Base-by-base conservation (phyloP, 805 yeast genomes). In the Zygotorulaspora chibaensis region DNA sequence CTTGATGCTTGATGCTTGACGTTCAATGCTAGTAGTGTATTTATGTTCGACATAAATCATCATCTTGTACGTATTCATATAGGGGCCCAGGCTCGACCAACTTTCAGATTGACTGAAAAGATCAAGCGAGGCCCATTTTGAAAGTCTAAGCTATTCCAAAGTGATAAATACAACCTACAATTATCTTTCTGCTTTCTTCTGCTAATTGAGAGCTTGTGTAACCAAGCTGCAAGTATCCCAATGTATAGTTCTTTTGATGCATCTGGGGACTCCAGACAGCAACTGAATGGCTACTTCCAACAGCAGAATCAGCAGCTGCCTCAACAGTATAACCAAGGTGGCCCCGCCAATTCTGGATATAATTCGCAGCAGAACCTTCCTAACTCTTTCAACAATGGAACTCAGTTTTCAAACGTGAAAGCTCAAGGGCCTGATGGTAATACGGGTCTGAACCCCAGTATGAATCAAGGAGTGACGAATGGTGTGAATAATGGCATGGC, bases 341-440 rank as follows among this genome's bases (percentile, higher is more conserved):
- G 47, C 31, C 30, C 43, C 48, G 26, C 51, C 47, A 39, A 34
- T 18, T 31, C 52, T n/a, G 58, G 51, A 5, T 55, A 47, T 42
- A 45, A 42, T 38, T 42, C 44, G 39, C 52, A 55, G 38, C 54
- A 50, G 30, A 52, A 46, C 26, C 40, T 25, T 15, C 45, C 46
- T 17, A 42, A 34, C 23, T 46, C 54, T 4, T 48, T 48, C 26
- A 42, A 37, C 15, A 39, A 40, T 20, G 35, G 27, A 13, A 17
- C 40, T 15, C 48, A 42, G 31, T 25, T 46, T 40, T 15, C 18
- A 34, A 29, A 23, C 26, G 34, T 15, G 41, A 17, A 20, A 15
- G 13, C 11, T 13, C 29, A 18, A 27, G 25, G 42, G 35, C 2
- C 38, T 33, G 42, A 18, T 12, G 30, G 40, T 25, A 37, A 10